Conservation (phyloP, 2,329 filamentous ascomycete species). For the Aurifilum marmelostoma region DNA sequence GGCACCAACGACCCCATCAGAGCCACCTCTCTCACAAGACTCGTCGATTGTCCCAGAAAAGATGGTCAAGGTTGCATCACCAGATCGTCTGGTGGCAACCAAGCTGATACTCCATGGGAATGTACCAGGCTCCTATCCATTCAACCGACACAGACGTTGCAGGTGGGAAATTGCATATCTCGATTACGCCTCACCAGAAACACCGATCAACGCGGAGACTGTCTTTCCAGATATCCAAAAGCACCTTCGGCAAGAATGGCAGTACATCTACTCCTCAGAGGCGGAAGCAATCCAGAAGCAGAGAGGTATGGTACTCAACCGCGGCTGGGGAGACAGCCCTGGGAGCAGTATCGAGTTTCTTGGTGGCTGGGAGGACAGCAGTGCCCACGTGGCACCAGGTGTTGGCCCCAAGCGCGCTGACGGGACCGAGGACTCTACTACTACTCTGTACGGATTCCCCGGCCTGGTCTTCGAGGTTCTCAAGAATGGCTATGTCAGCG, state of each 20-base stretch:
- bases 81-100: constrained; percentile 77
- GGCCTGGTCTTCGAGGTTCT: constrained; percentile 94
- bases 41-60: constrained; percentile 36
- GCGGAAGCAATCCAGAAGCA: constrained; percentile 57
- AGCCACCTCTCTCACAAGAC: constrained; percentile 58
- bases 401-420: constrained; percentile 56
- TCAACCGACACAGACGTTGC: constrained; percentile 89
- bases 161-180: constrained; percentile 78
- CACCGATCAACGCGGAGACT: constrained; percentile 73
- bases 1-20: constrained; percentile 67
- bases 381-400: constrained; percentile 48
- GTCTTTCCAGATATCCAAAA: constrained; percentile 74
- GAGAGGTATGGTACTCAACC: constrained; percentile 84
- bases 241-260: constrained; percentile 71
- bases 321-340: constrained; percentile 89
- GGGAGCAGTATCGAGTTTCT: constrained; percentile 86
- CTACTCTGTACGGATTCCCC: constrained; percentile 90
- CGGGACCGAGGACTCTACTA: constrained; percentile 63
- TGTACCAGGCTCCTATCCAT: constrained; percentile 92
- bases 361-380: constrained; percentile 82
- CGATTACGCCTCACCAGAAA: constrained; percentile 46
- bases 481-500: constrained; percentile 88
- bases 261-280: constrained; percentile 62
- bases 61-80: constrained; percentile 45
- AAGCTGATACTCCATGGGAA: constrained; percentile 96